Evolutionary conservation across 345 rosid genomes (phyloP), one percentile per base, ranked within the genome.

Genomic region (Pugionium cornutum): DNA sequence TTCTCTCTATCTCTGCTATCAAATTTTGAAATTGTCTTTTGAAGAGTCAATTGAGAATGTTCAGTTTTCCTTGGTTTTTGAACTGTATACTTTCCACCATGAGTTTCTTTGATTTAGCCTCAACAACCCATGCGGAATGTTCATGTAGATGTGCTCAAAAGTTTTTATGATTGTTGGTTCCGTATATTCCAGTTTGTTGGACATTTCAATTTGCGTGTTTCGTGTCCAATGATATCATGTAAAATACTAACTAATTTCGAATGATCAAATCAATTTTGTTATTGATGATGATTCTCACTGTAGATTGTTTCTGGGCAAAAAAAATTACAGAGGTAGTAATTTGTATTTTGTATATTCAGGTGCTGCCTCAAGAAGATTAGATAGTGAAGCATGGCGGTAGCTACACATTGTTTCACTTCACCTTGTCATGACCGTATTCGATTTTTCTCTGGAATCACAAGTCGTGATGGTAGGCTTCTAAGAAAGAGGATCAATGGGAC

Each of bases 361-460:
- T 53, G 64, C 76, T 73, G 72, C 7, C 54, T 53, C 64, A 64
- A 65, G 77, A 64, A 70, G 66, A 67, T 36, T 51, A 60, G 71
- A 53, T 37, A 41, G 60, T 58, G 60, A 66, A 53, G 9, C 50
- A 91, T 92, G 98, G 82, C 89, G 35, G 67, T 82, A 58, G 69
- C 86, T 62, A 69, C 80, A 37, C 82, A 73, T 44, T 76, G 79
- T 46, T 59, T 86, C 58, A 77, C 76, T 54, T 54, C 83, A 69
- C 68, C 79, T 30, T 67, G 79, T 74, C 41, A 79, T 72, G 67
- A 79, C 67, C 66, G 67, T 83, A 35, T 30, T 70, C 10, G 46
- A 72, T 75, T 75, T 69, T 44, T 70, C 61, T 74, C 62, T 68
- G 82, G 76, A 32, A 26, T 76, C 58, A 10, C 75, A 34, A 56